Conservation (phyloP, 2,329 filamentous ascomycete species). For the Xylariaceae sp. region DNA sequence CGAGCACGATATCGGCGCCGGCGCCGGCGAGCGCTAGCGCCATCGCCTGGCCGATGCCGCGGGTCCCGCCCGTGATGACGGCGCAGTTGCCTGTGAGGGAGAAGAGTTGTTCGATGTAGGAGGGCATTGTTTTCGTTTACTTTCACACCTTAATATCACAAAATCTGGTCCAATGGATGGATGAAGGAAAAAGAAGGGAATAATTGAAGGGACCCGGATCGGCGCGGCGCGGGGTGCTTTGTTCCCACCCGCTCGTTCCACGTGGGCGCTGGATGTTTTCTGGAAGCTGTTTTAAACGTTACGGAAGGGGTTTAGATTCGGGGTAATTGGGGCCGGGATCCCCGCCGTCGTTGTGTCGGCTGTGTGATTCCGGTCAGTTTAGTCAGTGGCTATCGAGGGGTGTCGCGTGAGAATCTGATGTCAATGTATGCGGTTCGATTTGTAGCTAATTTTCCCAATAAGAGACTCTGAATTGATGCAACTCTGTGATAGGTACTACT, state of each 20-base stretch:
- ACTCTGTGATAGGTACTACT: no score
- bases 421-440: no score
- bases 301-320: neutral
- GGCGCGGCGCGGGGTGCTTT: neutral
- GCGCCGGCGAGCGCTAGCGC: constrained; percentile 53
- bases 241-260: neutral
- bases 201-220: neutral
- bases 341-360: no score
- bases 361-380: no score
- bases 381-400: no score
- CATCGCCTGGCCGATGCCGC: constrained; percentile 52
- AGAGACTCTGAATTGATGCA: no score
- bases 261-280: neutral
- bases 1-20: constrained; percentile 49
- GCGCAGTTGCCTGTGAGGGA: constrained; percentile 50
- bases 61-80: constrained; percentile 49
- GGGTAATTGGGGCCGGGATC: neutral
- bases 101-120: constrained; percentile 36
- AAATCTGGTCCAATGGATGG: neutral
- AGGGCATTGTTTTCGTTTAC: constrained; percentile 11
- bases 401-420: no score
- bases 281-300: neutral
- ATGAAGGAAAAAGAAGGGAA: neutral
- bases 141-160: no score
- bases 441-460: no score